Base-by-base conservation (phyloP, 202 grass and related monocot genomes). In the Elaeis oleifera region DNA sequence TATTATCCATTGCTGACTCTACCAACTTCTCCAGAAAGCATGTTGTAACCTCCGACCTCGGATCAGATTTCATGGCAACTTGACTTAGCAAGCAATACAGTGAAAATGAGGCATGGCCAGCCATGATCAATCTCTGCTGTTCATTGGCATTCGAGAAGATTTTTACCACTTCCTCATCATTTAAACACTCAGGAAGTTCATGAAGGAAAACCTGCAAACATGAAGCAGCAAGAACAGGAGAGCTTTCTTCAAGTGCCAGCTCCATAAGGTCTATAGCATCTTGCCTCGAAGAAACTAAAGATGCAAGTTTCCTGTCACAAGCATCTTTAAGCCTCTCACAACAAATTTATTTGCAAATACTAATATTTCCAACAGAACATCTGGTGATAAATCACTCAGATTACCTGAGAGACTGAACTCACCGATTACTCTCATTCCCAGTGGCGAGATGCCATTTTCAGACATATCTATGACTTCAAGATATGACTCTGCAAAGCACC, bases 21-120 rank as follows among this genome's bases (percentile, higher is more conserved):
- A 94, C 80, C 67, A 99, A 61, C 72, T 85, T 99, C 60, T 89
- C 85, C 44, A 72, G 53, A 61, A 95, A 80, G 28, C 39, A 61
- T 63, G 80, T 53, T 0, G 83, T 70, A 71, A 81, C 74, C 14
- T 90, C 74, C 26, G 86, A 77, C 49, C 75, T 86, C 6, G 80
- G 86, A 60, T 87, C 81, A 63, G 69, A 75, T 62, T 84, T 79
- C 82, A 89, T 86, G 16, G 78, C 76, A 24, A 87, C 90, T 74
- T 95, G 82, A 50, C 83, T 87, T 50, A 95, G 58, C 51, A 95
- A 84, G 52, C 77, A 86, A 60, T 90, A 95, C 16, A 95, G 71
- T 2, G 84, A 68, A 74, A 95, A 95, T 3, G 90, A 79, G 51
- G 85, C 73, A 15, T 83, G 59, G 0, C 85, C 85, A 22, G 75